Evolutionary conservation across 352 stramenopile genomes (phyloP).

Genomic region (Pythium biforme): DNA sequence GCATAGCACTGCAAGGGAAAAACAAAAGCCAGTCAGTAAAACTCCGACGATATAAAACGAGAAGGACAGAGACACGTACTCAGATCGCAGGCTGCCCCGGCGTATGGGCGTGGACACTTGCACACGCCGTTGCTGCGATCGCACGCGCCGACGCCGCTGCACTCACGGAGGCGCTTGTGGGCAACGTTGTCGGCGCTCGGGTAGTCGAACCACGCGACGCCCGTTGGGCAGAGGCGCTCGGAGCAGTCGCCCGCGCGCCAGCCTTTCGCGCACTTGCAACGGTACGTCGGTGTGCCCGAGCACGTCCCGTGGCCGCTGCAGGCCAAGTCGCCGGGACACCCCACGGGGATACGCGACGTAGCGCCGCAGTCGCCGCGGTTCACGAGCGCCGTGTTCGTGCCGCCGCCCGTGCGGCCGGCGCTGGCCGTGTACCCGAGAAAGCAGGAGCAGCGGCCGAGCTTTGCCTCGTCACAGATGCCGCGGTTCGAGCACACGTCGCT

Average conservation of each 20-base stretch:
- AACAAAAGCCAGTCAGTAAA: conserved; percentile 3
- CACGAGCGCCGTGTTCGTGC: conserved; percentile 35
- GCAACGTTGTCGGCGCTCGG: conserved; percentile 50
- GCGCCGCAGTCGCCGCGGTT: conserved; percentile 69
- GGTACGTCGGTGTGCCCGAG: conserved; percentile 46
- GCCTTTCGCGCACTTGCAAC: conserved; percentile 66
- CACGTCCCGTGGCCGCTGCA: conserved; percentile 82
- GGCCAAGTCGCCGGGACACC: conserved; percentile 61
- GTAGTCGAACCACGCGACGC: conserved; percentile 67
- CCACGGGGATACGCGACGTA: conserved; percentile 52
- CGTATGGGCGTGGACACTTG: conserved; percentile 72
- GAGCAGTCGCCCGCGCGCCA: conserved; percentile 81
- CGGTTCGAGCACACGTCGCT: conserved; percentile 65
- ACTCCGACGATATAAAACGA: too few relatives aligned
- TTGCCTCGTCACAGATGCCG: conserved; percentile 55
- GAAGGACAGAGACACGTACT: conserved; percentile 37
- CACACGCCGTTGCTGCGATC: conserved; percentile 68
- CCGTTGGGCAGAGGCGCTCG: conserved; percentile 57
- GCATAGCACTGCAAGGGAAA: conserved; percentile 44
- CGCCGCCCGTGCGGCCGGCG: conserved; percentile 50
- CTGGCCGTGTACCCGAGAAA: conserved; percentile 68
- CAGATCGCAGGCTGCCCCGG: conserved; percentile 58
- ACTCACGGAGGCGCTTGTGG: conserved; percentile 53
- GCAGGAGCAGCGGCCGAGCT: conserved; percentile 61
- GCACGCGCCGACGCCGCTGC: conserved; percentile 60